Base-by-base conservation (phyloP, 2,329 filamentous ascomycete genomes). In the Thelonectria discophora region DNA sequence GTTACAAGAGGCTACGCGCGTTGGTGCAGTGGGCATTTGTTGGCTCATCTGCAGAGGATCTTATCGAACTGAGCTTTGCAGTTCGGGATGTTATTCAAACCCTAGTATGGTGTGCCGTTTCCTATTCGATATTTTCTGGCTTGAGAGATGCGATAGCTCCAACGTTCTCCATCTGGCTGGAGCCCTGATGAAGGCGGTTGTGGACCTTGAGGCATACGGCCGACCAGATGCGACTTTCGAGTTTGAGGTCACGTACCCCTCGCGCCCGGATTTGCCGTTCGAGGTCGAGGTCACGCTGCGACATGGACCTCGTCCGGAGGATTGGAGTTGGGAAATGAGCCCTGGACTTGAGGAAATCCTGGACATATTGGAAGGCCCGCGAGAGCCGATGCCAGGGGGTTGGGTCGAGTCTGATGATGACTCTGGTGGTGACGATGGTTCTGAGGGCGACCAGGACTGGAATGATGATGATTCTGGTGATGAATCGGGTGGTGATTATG, bases 151-250 rank as follows among this genome's bases (percentile, higher is more conserved):
- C n/a, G n/a, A n/a, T n/a, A n/a, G n/a, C n/a, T n/a, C n/a, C n/a
- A n/a, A n/a, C n/a, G n/a, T 54, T n/a, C 32, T 13, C 30, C 57
- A 49, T 17, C 60, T 56, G 63, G 45, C 60, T 34, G 49, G 50
- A 30, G 49, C 55, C 20, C 32, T 59, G 45, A 32, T 49, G 21
- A 53, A 54, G 20, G 50, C 60, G 7, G 53, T 45, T 2, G 49
- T 63, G 46, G 63, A 54, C 30, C 20, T 60, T 12, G 53, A 55
- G 15, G 53, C 20, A 6, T 58, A 60, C 20, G 60, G 52, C 9
- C 37, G 15, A 24, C 48, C 18, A 39, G n/a, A 18, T 15, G 2
- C 21, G 21, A n/a, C 21, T 15, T 20, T 50, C 17, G 10, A 4
- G 5, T 5, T 24, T n/a, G n/a, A n/a, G 24, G 24, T 7, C 7